Base-by-base conservation (phyloP, 352 stramenopile species). In the Phytophthora citricola region DNA sequence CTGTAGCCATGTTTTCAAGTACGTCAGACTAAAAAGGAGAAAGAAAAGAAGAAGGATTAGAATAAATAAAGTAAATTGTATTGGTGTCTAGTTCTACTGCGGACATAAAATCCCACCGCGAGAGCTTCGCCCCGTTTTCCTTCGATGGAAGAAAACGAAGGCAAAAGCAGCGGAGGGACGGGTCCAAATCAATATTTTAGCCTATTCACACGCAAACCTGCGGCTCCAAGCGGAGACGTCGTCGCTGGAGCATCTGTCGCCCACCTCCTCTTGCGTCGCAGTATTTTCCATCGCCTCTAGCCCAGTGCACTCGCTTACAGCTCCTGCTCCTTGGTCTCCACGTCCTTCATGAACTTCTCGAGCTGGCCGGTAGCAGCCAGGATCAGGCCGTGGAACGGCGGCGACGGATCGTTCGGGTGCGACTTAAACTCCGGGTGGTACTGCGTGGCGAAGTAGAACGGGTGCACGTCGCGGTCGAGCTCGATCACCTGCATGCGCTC, bases 371-470 rank as follows among this genome's bases (percentile, higher is more conserved):
- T 93, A 34, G 93, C 90, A 17, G 94, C 93, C 46, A 98, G 69
- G 63, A 99, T 84, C 8, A 99, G 78, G 20, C 97, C 98, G 68
- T 98, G 78, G 85, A 99, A 99, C 29, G 97, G 97, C 54, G 98
- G 98, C 63, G 94, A 99, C 12, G 98, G 98, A 49, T 94, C 87
- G 49, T 97, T 90, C 56, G 98, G 98, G 61, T 98, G 84, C 49
- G 90, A 98, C 80, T 98, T 98, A 81, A 99, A 99, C 81, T 99
- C 98, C 22, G 98, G 98, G 87, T 99, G 98, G 81, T 99, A 99
- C 85, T 99, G 98, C 64, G 90, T 95, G 22, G 95, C 98, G 47
- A 99, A 98, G 87, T 98, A 99, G 85, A 98, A 99, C 31, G 98
- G 98, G 85, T 99, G 98, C 46, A 91, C 76, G 39, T 96, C 83